Evolutionary conservation across 2,329 filamentous ascomycete genomes (phyloP), one percentile per base, ranked within the genome.

Genomic region (Trichoderma semiorbis): DNA sequence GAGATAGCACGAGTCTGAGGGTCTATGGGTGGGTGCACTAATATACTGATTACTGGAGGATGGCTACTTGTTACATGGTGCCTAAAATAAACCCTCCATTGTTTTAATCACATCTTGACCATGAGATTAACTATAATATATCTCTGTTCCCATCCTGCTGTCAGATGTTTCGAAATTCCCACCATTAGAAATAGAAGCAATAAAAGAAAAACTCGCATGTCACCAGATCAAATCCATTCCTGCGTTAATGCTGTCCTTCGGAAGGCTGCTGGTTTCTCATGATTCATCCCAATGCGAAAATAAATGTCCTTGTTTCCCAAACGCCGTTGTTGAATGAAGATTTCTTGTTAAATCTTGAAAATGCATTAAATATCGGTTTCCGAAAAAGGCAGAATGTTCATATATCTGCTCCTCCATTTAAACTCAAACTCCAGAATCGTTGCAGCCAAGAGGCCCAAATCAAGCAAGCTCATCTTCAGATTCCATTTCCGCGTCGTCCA

Each of bases 381-480:
- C 32, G 28, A n/a, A 43, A 34, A 34, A 24, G 57, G 57, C 21
- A 61, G 30, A 36, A 16, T 32, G 18, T 5, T 21, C n/a, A 43
- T 43, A 16, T 24, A n/a, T 24, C 26, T 8, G 18, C 14, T 28
- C 5, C 4, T n/a, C 16, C 60, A 24, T 47, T n/a, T 5, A 28
- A 63, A 30, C 61, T 14, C 28, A 55, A 57, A 68, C 18, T 30
- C 65, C 53, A 5, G 7, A 24, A n/a, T 12, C 3, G 7, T 43
- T 68, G 21, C 3, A 14, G 11, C 1, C 62, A n/a, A 16, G 14
- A 0, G 3, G 12, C 55, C 34, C 7, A n/a, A 43, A 47, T 64
- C 12, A 71, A 70, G 72, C 72, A 43, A 73, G 69, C 24, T 73
- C 72, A 58, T 73, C 72, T 6, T 65, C 63, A 16, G 58, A 71